These are phyloP conservation scores for Lecanicillium sp. DNA, from an alignment of 2,329 filamentous ascomycete genomes.

Conservation along the genomic window DNA sequence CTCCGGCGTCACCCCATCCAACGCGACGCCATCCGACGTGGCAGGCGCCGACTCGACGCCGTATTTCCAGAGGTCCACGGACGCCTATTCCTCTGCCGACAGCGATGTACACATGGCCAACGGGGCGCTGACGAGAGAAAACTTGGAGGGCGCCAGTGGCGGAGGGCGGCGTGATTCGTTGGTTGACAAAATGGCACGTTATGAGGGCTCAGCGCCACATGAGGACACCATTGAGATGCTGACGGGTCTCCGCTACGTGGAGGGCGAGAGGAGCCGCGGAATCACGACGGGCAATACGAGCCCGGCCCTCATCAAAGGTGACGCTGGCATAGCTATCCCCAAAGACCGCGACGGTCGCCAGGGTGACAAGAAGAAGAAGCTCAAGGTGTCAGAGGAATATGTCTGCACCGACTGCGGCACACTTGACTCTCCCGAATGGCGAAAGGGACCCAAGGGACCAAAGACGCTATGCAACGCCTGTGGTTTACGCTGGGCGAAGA, in stretches of 20 bases:
- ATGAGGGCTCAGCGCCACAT: slow-evolving; percentile 62
- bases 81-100: slow-evolving; percentile 39
- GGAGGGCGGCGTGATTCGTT: slow-evolving; percentile 66
- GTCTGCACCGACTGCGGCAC: slow-evolving; percentile 93
- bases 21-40: slow-evolving; percentile 42
- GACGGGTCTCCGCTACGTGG: slow-evolving; percentile 78
- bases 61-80: slow-evolving; percentile 22
- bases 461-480: slow-evolving; percentile 97
- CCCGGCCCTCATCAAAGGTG: slow-evolving; percentile 73
- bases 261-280: slow-evolving; percentile 80
- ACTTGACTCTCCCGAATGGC: slow-evolving; percentile 89
- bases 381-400: slow-evolving; percentile 80
- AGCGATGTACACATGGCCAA: slow-evolving; percentile 59
- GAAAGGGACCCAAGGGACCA: slow-evolving; percentile 84
- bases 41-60: slow-evolving; percentile 26
- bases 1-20: slow-evolving; percentile 39
- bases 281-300: slow-evolving; percentile 81
- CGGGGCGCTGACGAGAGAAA: slow-evolving; percentile 67
- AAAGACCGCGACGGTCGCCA: slow-evolving; percentile 66
- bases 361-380: slow-evolving; percentile 76
- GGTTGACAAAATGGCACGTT: slow-evolving; percentile 76
- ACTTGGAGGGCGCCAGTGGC: slow-evolving; percentile 64
- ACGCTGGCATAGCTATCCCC: slow-evolving; percentile 79
- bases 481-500: slow-evolving; percentile 69
- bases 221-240: slow-evolving; percentile 89